phyloP scores from a whole-genome alignment of 371 early-diverging fungal genomes.

The Syncephalastrum contaminatum region DNA sequence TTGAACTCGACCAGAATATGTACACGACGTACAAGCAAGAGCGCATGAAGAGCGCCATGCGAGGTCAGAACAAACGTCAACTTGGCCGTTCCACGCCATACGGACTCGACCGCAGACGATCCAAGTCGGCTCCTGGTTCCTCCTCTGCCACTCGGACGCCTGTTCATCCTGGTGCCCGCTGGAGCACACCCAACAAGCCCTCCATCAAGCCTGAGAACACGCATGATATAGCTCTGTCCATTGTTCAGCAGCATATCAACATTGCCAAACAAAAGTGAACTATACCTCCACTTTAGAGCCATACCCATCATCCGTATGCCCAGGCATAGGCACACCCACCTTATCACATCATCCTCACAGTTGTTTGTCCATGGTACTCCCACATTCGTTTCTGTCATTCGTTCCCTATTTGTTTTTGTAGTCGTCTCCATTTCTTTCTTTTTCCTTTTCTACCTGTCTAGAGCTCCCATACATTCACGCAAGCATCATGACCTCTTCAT shows the following conservation, averaged over 20 bases:
- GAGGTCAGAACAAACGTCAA: slow-evolving; percentile 11
- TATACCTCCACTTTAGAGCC: too few species aligned
- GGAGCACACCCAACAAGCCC: slow-evolving; percentile 8
- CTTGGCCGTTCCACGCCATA: slow-evolving; percentile 2
- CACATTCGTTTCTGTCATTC: too few species aligned
- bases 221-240: slow-evolving; percentile 28
- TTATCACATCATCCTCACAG: not conserved
- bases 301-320: not conserved
- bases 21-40: slow-evolving; percentile 35
- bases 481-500: too few species aligned
- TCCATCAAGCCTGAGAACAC: slow-evolving; percentile 8
- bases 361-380: slow-evolving; percentile 4
- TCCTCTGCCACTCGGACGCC: slow-evolving; percentile 7
- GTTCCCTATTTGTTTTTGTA: too few species aligned
- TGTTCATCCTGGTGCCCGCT: slow-evolving; percentile 2
- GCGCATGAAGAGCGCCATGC: slow-evolving; percentile 29
- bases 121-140: slow-evolving; percentile 46
- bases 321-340: not conserved
- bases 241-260: slow-evolving; percentile 46
- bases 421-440: slow-evolving; percentile 1
- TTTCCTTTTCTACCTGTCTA: not conserved
- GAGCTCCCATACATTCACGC: not conserved
- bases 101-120: slow-evolving; percentile 29
- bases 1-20: slow-evolving; percentile 50
- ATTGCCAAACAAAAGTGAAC: slow-evolving; percentile 39